Evolutionary conservation across 169 alveolate genomes (phyloP).

Genomic region (Plasmodium cynomolgi): DNA sequence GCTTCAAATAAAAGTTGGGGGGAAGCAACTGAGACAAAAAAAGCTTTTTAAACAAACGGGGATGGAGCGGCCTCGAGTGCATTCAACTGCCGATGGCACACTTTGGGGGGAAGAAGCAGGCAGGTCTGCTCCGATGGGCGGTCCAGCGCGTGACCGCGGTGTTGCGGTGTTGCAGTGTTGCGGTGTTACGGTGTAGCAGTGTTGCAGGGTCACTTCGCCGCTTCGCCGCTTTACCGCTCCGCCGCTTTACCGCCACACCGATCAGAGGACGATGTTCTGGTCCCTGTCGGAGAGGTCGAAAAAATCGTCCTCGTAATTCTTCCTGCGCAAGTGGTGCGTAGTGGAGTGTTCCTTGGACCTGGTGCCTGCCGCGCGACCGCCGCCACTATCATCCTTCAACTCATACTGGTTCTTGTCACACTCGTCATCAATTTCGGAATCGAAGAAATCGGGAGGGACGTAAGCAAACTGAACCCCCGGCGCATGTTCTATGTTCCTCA

Average conservation of each 20-base stretch:
- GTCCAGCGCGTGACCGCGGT: too few relatives aligned
- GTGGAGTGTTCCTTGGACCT: conserved; percentile 55
- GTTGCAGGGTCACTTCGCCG: too few relatives aligned
- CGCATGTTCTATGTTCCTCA: conserved; percentile 95
- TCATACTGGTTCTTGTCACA: conserved; percentile 79
- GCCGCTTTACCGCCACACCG: neutral
- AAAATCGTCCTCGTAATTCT: conserved; percentile 80
- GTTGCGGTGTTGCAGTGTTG: too few relatives aligned
- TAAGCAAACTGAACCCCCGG: conserved; percentile 95
- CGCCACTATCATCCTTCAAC: conserved; percentile 85
- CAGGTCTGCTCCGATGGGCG: too few relatives aligned
- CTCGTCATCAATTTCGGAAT: conserved; percentile 84
- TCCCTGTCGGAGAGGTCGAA: conserved; percentile 86
- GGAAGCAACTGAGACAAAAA: conserved; percentile 19
- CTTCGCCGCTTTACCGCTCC: too few relatives aligned
- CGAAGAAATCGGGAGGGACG: conserved; percentile 91
- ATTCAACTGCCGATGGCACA: too few relatives aligned
- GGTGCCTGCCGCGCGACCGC: conserved; percentile 68
- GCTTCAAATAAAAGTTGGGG: neutral
- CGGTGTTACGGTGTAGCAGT: too few relatives aligned
- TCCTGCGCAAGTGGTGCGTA: conserved; percentile 81
- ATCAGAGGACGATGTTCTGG: conserved; percentile 57
- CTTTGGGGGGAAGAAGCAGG: too few relatives aligned
- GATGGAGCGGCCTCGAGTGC: neutral
- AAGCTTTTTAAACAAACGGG: conserved; percentile 9